Percentiles rank a stretch among this genome's conserved stretches.
These are phyloP conservation scores for Pichia sp. DNA, from an alignment of 1,139 yeast species.

Conservation along the genomic window DNA sequence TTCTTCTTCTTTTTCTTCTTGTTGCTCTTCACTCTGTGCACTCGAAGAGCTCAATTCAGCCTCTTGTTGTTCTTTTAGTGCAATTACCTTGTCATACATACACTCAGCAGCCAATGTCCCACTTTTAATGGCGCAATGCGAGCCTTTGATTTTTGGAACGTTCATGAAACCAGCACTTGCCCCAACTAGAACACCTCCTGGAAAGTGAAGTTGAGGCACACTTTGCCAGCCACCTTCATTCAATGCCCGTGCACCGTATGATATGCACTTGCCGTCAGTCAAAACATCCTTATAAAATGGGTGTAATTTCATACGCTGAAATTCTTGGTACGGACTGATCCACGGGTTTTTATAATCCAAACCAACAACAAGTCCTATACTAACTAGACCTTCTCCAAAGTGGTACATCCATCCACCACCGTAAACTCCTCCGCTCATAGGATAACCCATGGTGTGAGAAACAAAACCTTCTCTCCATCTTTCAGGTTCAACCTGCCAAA, in stretches of 20 bases:
- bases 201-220: constrained; percentile 83
- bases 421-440: constrained; percentile 67
- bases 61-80: constrained; percentile 35
- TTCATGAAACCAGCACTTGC: constrained; percentile 95
- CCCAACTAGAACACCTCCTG: constrained; percentile 94
- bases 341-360: constrained; percentile 92
- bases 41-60: constrained; percentile 35
- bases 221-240: constrained; percentile 96
- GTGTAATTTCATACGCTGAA: constrained; percentile 89
- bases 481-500: constrained; percentile 91
- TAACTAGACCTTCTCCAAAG: constrained; percentile 86
- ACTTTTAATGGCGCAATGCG: constrained; percentile 93
- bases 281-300: constrained; percentile 76
- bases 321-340: constrained; percentile 91
- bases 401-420: constrained; percentile 98
- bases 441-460: constrained; percentile 88
- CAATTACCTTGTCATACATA: constrained; percentile 56
- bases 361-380: constrained; percentile 89
- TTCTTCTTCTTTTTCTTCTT: constrained; percentile 33
- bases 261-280: constrained; percentile 85
- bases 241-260: constrained; percentile 92
- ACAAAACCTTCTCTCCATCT: constrained; percentile 78
- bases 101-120: constrained; percentile 93
- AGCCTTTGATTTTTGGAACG: constrained; percentile 96
- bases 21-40: constrained; percentile 14